Percentiles rank a stretch among this genome's conserved stretches.
These are phyloP conservation scores for Solanum tarapatanum DNA, from an alignment of 257 asterid genomes.

Conservation along the genomic window DNA sequence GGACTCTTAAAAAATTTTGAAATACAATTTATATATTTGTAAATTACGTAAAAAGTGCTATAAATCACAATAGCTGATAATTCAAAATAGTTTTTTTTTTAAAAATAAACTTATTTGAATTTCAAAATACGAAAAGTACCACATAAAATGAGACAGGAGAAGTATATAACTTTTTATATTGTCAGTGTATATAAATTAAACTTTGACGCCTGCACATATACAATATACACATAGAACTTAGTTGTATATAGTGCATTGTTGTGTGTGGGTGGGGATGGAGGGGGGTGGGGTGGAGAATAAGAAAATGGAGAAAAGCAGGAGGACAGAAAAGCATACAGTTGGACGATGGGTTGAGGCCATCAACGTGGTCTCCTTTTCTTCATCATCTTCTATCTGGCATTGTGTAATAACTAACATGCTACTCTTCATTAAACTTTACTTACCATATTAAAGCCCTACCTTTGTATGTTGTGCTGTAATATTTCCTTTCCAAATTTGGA, in stretches of 20 bases:
- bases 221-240: not conserved
- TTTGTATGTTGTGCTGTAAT: not conserved
- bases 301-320: constrained; percentile 23
- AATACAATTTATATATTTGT: too few species aligned
- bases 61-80: not conserved
- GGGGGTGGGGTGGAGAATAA: not conserved
- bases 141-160: too few species aligned
- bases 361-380: constrained; percentile 28
- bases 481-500: not conserved
- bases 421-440: not conserved
- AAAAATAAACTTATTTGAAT: too few species aligned
- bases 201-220: not conserved
- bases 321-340: constrained; percentile 71
- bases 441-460: not conserved
- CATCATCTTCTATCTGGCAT: constrained; percentile 25
- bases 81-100: too few species aligned
- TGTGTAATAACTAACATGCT: not conserved
- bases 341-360: constrained; percentile 50
- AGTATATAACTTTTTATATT: not conserved
- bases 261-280: not conserved
- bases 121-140: not conserved
- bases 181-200: not conserved
- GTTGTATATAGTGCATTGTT: constrained; percentile 4
- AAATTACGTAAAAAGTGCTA: too few species aligned
- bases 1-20: not conserved